These are phyloP conservation scores for Sporodiniella umbellata DNA, from an alignment of 371 early-diverging fungal genomes.

Conservation along the genomic window DNA sequence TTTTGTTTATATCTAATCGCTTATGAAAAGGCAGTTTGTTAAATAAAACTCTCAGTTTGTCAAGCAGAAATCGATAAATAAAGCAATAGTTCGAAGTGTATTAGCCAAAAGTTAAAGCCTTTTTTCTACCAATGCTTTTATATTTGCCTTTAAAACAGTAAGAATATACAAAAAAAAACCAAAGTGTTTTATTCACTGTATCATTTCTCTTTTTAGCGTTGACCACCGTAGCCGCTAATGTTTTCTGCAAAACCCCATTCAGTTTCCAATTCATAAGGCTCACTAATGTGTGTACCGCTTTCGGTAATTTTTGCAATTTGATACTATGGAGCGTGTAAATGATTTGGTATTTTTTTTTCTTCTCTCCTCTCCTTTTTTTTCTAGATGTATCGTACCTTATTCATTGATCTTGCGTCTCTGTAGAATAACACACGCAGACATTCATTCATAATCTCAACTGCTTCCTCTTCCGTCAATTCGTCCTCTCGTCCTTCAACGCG, in stretches of 20 bases:
- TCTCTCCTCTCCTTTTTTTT: too few relatives aligned
- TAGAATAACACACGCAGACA: conserved; percentile 95
- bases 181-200: too few relatives aligned
- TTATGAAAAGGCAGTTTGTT: too few relatives aligned
- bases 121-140: too few relatives aligned
- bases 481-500: conserved; percentile 85
- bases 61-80: too few relatives aligned
- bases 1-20: too few relatives aligned
- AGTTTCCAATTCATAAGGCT: conserved; percentile 86
- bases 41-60: too few relatives aligned
- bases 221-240: conserved; percentile 87
- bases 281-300: conserved; percentile 79
- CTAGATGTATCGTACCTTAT: conserved; percentile 83
- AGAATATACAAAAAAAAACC: too few relatives aligned
- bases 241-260: conserved; percentile 93
- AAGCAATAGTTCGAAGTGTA: too few relatives aligned
- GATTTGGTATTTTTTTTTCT: neutral
- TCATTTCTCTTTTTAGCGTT: conserved; percentile 26
- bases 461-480: conserved; percentile 90
- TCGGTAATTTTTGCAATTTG: conserved; percentile 89
- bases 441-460: conserved; percentile 83
- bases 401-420: conserved; percentile 95
- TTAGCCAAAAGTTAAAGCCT: too few relatives aligned
- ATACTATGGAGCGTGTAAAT: conserved; percentile 52
- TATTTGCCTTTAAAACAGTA: too few relatives aligned